Base-by-base conservation (phyloP, 2,329 filamentous ascomycete genomes). In the Diaporthe citriasiana region DNA sequence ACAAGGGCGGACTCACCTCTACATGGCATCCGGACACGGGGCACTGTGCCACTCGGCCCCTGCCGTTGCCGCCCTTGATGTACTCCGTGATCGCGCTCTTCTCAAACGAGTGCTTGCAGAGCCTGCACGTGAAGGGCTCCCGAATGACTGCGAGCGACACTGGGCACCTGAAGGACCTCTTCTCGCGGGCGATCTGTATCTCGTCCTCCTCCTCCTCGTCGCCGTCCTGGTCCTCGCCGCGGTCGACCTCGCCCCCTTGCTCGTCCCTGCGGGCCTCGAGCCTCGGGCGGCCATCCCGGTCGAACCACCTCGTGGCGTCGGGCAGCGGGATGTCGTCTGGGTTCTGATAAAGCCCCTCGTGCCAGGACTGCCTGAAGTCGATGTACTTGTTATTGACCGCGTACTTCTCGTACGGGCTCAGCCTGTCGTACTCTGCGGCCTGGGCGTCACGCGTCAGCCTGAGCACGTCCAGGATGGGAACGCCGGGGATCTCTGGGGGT, bases 91-190 rank as follows among this genome's bases (percentile, higher is more conserved):
- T 92, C 0, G 90, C 89, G 1, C 81, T 79, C 81, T 90, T 92
- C 79, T 95, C 92, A 79, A 94, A 95, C 0, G 89, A 91, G 81
- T 95, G 93, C 72, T 89, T 91, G 84, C 93, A 95, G 76, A 89
- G 89, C 19, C 80, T 84, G 78, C 90, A 93, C 72, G 89, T 93
- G 78, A 90, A 91, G 0, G 93, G 93, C 70, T 94, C 88, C 55
- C 85, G 84, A 84, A 94, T 91, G 57, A 88, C 85, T 69, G 85
- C 85, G 76, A 95, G 84, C 0, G 93, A 93, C 27, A 95, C 81
- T 0, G 93, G 93, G 78, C 93, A 95, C 78, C 90, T 92, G 42
- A 92, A 89, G 80, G 90, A 93, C 70, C 91, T 86, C 6, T 87
- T 89, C 76, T 91, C 90, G 65, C 89, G 86, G 38, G 89, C 88